Conservation (phyloP, 2,329 filamentous ascomycete genomes). For the Paecilomyces variotii region DNA sequence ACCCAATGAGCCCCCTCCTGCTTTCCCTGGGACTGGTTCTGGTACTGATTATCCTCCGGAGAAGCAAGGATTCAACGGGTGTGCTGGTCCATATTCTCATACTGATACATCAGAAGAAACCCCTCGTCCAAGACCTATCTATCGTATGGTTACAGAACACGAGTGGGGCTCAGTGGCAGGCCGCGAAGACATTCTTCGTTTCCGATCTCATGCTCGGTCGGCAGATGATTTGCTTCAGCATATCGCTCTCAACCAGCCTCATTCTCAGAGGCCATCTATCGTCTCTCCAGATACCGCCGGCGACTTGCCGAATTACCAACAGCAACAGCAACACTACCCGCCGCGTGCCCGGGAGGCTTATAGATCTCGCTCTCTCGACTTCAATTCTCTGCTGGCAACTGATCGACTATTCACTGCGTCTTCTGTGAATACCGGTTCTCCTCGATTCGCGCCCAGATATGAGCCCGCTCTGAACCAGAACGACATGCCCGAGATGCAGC, state of each 20-base stretch:
- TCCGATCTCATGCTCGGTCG: background rate
- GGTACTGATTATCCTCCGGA: conserved; percentile 2
- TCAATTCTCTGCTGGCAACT: background rate
- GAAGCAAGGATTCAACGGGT: background rate
- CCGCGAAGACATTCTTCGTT: background rate
- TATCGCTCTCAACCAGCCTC: background rate
- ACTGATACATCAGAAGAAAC: background rate
- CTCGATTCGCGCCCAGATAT: background rate
- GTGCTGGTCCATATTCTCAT: background rate
- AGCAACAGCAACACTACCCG: background rate
- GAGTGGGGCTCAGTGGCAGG: background rate
- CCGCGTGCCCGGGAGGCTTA: background rate
- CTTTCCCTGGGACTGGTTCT: background rate
- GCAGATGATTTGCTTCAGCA: background rate
- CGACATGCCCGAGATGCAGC: background rate
- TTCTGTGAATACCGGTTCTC: background rate
- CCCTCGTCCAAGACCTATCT: background rate
- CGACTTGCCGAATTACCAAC: background rate
- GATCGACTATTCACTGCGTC: background rate
- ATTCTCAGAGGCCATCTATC: background rate
- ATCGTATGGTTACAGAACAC: background rate
- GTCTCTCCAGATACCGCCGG: background rate
- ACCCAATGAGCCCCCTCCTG: conserved; percentile 5
- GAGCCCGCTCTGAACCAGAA: background rate
- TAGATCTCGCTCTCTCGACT: background rate